phyloP scores from a whole-genome alignment of 2,329 filamentous ascomycete genomes.

The Stachybotrys chlorohalonatus region DNA sequence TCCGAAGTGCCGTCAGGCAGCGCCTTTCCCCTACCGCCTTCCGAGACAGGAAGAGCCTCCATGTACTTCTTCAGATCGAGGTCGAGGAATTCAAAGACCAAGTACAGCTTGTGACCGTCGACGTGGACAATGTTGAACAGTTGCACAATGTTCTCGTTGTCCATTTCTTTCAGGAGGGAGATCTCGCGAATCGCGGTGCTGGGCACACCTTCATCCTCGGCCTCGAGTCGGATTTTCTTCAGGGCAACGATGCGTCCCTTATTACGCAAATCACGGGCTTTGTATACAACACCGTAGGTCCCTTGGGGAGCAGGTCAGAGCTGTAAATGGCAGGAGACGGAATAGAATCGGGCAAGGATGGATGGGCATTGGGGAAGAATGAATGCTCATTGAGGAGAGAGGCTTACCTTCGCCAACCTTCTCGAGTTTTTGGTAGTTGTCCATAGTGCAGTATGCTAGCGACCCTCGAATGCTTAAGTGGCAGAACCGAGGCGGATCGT shows the following conservation, averaged over 20 bases:
- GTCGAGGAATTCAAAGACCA: slow-evolving; percentile 87
- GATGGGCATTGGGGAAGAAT: not conserved
- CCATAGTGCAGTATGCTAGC: slow-evolving; percentile 46
- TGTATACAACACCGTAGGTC: slow-evolving; percentile 93
- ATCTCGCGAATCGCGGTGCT: slow-evolving; percentile 92
- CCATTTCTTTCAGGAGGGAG: slow-evolving; percentile 89
- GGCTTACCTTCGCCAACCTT: slow-evolving; percentile 86
- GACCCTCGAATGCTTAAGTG: not conserved
- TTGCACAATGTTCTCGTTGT: slow-evolving; percentile 80
- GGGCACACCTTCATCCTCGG: slow-evolving; percentile 88
- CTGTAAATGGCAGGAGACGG: slow-evolving; percentile 1
- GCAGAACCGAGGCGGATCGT: not conserved
- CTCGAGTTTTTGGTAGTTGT: slow-evolving; percentile 94
- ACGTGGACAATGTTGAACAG: slow-evolving; percentile 90
- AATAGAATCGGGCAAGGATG: not conserved
- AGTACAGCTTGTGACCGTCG: slow-evolving; percentile 89
- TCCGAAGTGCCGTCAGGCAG: slow-evolving; percentile 67
- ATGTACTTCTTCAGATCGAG: slow-evolving; percentile 94
- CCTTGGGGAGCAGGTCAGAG: slow-evolving; percentile 38
- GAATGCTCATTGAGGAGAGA: not conserved
- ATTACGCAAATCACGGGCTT: slow-evolving; percentile 77
- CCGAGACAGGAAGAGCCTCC: slow-evolving; percentile 76
- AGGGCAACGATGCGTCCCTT: slow-evolving; percentile 79
- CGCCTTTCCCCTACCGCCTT: slow-evolving; percentile 77
- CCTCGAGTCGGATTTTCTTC: slow-evolving; percentile 93